A percentile compares a stretch with the other conserved stretches of the same genome.
Conservation (phyloP, 1,284 basidiomycete species). For the Irpex lacteus region DNA sequence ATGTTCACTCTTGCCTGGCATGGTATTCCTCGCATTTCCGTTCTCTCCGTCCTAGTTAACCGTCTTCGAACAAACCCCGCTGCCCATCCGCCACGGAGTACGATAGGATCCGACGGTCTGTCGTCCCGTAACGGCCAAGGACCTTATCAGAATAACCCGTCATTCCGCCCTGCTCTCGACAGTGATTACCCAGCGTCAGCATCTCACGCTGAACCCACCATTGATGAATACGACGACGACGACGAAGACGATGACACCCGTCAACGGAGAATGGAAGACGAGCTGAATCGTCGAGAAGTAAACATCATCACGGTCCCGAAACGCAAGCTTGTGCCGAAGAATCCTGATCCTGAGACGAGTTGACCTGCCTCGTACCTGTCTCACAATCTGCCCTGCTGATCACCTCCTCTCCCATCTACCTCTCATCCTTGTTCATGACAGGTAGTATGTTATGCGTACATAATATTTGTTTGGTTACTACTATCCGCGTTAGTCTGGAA, state of each 20-base stretch:
- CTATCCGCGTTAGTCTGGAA: not conserved
- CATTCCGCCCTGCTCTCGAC: slow-evolving; percentile 47
- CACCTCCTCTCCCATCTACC: slow-evolving; percentile 2
- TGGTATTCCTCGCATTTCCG: slow-evolving; percentile 53
- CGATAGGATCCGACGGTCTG: slow-evolving; percentile 41
- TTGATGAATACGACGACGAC: slow-evolving; percentile 58
- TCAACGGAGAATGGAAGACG: slow-evolving; percentile 72
- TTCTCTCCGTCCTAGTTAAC: slow-evolving; percentile 48
- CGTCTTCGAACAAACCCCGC: slow-evolving; percentile 38
- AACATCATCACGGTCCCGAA: slow-evolving; percentile 78
- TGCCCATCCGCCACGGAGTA: slow-evolving; percentile 29
- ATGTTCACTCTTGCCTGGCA: slow-evolving; percentile 55
- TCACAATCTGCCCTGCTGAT: not conserved
- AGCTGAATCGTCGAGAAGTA: slow-evolving; percentile 75
- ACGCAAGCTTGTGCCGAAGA: slow-evolving; percentile 68
- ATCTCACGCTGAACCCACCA: slow-evolving; percentile 26
- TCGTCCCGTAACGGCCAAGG: slow-evolving; percentile 45
- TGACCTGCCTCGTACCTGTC: slow-evolving; percentile 2
- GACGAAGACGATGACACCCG: slow-evolving; percentile 70
- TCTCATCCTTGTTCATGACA: slow-evolving; percentile 11
- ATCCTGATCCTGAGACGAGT: slow-evolving; percentile 53
- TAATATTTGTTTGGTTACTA: slow-evolving; percentile 17
- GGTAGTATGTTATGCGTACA: slow-evolving; percentile 9
- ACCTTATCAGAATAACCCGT: slow-evolving; percentile 63
- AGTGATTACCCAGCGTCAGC: slow-evolving; percentile 38